Percentiles rank a stretch among this genome's conserved stretches.
These are phyloP conservation scores for Colletotrichum tropicale DNA, from an alignment of 2,329 filamentous ascomycete genomes.

Conservation along the genomic window DNA sequence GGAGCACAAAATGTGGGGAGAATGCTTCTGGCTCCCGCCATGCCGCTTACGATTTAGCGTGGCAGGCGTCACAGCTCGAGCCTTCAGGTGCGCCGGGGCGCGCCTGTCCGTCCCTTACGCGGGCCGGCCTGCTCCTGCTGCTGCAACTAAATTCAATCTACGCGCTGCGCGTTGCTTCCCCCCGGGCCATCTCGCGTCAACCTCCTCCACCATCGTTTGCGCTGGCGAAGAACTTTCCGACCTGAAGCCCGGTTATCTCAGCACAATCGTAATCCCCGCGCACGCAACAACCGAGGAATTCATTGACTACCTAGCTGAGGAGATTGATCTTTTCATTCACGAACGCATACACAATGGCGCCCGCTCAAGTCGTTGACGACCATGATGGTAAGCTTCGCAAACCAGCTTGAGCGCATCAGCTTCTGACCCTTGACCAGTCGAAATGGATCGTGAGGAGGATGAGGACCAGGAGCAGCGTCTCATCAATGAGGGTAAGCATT, in stretches of 20 bases:
- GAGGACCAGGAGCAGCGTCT: conserved; percentile 80
- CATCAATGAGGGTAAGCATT: conserved; percentile 80
- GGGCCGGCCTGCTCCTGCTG: background rate
- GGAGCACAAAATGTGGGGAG: background rate
- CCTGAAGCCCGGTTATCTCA: background rate
- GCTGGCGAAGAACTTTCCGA: conserved; percentile 9
- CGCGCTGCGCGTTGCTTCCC: conserved; percentile 15
- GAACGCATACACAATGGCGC: conserved; percentile 42
- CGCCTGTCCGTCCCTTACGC: background rate
- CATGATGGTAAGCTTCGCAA: conserved; percentile 45
- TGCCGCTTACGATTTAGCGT: background rate
- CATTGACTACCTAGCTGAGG: background rate
- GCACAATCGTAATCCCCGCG: background rate
- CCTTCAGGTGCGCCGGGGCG: background rate
- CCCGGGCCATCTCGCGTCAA: conserved; percentile 13
- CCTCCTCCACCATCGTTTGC: conserved; percentile 7
- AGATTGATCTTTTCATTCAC: background rate
- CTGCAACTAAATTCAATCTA: conserved; percentile 15
- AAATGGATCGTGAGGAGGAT: conserved; percentile 69
- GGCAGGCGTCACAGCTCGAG: background rate
- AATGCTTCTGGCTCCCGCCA: background rate
- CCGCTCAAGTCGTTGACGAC: conserved; percentile 52
- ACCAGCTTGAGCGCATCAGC: background rate
- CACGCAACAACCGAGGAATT: background rate
- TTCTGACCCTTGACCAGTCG: conserved; percentile 38